Base-by-base conservation (phyloP, 805 yeast genomes). In the Wickerhamiella allomyrinae region DNA sequence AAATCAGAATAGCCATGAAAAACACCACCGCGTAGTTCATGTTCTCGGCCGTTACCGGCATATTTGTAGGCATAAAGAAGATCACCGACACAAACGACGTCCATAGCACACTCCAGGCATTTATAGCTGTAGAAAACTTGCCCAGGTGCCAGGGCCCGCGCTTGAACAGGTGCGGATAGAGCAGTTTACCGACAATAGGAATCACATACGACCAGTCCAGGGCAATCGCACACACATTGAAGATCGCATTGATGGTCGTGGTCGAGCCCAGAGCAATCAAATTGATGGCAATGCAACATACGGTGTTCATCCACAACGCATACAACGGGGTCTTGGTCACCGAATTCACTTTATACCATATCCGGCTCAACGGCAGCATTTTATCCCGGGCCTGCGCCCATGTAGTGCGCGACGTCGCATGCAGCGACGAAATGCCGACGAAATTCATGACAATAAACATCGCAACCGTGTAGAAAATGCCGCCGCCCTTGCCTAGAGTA, bases 381-480 rank as follows among this genome's bases (percentile, higher is more conserved):
- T 77, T 74, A 57, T 79, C 89, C 61, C 89, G 70, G 29, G 83
- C 76, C 57, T 78, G 77, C 3, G 85, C 84, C 78, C 82, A 79
- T 44, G 77, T 67, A 53, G 78, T 84, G 57, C 86, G 69, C 3
- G 83, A 76, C 14, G 71, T 66, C 6, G 85, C 84, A 38, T 76
- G 70, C 41, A 76, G 61, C 40, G 74, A 69, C 2, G 81, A 73
- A 20, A 73, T 66, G 11, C 79, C 79, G 76, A 77, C 79, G 44
- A 78, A 61, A 58, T 73, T 76, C 57, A 77, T 81, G 20, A 80
- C 74, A 46, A 69, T 56, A 20, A 76, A 71, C 55, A 75, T 71
- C 34, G 77, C 56, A 2, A 74, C 55, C 72, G 79, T 74, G 49
- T 77, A 68, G 1, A 77, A 77, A 39, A 77, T 61, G 13, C 84